Conservation (phyloP, 2,329 filamentous ascomycete species). For the Sphaerulina populicola region DNA sequence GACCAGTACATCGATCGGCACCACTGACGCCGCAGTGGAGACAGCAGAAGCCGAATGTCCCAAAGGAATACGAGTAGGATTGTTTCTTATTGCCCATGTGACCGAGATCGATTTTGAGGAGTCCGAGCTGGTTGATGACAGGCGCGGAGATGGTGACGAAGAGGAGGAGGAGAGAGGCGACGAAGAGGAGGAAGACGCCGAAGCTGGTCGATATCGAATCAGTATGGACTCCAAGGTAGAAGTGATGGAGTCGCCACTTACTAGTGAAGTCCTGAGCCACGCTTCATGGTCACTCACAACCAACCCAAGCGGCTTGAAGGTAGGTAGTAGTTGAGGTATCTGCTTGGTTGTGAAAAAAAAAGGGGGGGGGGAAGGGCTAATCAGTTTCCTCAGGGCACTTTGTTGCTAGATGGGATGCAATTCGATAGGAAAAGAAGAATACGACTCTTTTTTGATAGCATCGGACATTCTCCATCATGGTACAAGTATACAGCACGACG, state of each 20-base stretch:
- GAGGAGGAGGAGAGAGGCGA: slow-evolving; percentile 49
- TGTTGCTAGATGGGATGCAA: background rate
- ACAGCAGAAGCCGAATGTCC: slow-evolving; percentile 54
- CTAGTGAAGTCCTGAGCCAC: slow-evolving; percentile 4
- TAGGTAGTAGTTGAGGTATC: background rate
- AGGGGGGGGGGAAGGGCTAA: background rate
- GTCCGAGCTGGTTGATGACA: slow-evolving; percentile 47
- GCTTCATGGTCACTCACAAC: background rate
- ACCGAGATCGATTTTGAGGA: slow-evolving; percentile 47
- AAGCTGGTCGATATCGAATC: background rate
- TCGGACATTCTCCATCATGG: background rate
- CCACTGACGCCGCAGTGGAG: slow-evolving; percentile 21
- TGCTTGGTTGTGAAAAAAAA: background rate
- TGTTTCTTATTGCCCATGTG: slow-evolving; percentile 29
- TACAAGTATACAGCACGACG: background rate
- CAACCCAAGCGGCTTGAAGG: background rate
- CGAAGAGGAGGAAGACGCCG: slow-evolving; percentile 31
- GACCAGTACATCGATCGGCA: slow-evolving; percentile 42
- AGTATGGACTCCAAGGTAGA: background rate
- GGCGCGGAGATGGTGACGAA: slow-evolving; percentile 53
- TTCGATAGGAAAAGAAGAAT: background rate
- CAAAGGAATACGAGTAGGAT: slow-evolving; percentile 44
- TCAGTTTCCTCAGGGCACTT: background rate
- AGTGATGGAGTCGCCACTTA: background rate
- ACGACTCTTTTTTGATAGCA: background rate